Base-by-base conservation (phyloP, 371 early-diverging fungal species). In the Mucor sp. region DNA sequence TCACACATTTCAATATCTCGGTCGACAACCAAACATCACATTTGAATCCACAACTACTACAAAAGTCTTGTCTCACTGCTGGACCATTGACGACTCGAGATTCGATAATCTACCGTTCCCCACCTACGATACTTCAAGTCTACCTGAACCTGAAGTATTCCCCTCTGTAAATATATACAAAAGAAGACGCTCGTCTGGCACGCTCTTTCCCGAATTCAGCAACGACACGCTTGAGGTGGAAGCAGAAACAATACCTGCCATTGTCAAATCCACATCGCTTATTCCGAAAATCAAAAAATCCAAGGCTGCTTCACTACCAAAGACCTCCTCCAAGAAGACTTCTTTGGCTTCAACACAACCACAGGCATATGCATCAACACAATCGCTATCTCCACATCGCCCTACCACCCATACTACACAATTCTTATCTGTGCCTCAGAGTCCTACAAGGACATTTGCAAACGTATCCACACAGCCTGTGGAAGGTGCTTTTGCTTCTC, bases 401-500 rank as follows among this genome's bases (percentile, higher is more conserved):
- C 9, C 53, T 14, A 53, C 53, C 14, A 25, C n/a, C n/a, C n/a
- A n/a, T n/a, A n/a, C 12, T 35, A 35, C 50, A 0, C 50, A 53
- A 53, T 25, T 27, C 6, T 25, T 27, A 23, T 53, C 27, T 2
- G 53, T 32, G 2, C 57, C 30, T 33, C 30, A 28, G 17, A 57
- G 25, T 15, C 21, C 64, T 57, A n/a, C 47, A n/a, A 9, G 1
- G 4, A 6, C 27, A 5, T 62, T 68, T 58, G 37, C 58, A 9
- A 15, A 30, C 19, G 41, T 59, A 19, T 62, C 68, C 0, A 69
- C 69, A 3, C 69, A 69, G 23, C 69, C 69, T 47, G 11, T 60
- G 21, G 47, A 64, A 7, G 69, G 65, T 47, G 65, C 53, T 0
- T 68, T 63, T 63, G 69, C 60, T 4, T 68, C 69, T 0, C 30